These are phyloP conservation scores for Kazachstania psychrophila DNA, from an alignment of 805 yeast genomes.

Conservation along the genomic window DNA sequence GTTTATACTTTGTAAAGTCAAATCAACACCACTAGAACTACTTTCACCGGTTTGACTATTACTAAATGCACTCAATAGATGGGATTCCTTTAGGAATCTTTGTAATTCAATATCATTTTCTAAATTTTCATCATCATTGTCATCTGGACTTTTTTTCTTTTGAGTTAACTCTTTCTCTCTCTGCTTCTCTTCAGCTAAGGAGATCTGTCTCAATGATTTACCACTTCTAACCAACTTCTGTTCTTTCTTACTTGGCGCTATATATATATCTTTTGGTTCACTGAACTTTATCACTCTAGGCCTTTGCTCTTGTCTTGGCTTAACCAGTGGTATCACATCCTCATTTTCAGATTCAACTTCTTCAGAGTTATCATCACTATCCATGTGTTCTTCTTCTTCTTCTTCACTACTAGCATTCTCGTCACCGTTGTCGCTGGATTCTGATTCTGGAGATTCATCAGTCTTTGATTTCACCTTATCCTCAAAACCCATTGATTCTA, in stretches of 20 bases:
- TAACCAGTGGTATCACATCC: slow-evolving; percentile 8
- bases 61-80: slow-evolving; percentile 40
- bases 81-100: slow-evolving; percentile 61
- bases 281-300: slow-evolving; percentile 24
- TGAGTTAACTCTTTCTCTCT: slow-evolving; percentile 22
- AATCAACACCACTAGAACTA: slow-evolving; percentile 50
- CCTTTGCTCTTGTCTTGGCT: not conserved
- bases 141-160: slow-evolving; percentile 18
- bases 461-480: slow-evolving; percentile 33
- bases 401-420: not conserved
- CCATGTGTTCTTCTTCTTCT: not conserved
- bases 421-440: slow-evolving; percentile 13
- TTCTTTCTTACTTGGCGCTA: slow-evolving; percentile 38
- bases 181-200: slow-evolving; percentile 20
- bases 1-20: slow-evolving; percentile 48
- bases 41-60: slow-evolving; percentile 17
- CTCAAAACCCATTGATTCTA: slow-evolving; percentile 45
- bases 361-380: slow-evolving; percentile 10
- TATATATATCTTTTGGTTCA: slow-evolving; percentile 17
- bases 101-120: slow-evolving; percentile 68
- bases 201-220: slow-evolving; percentile 35
- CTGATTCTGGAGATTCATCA: slow-evolving; percentile 6
- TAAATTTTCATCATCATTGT: slow-evolving; percentile 42
- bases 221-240: slow-evolving; percentile 50
- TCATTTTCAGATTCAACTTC: slow-evolving; percentile 10